phyloP scores from a whole-genome alignment of 495 filamentous ascomycete species.

The Rhizodiscina lignyota region DNA sequence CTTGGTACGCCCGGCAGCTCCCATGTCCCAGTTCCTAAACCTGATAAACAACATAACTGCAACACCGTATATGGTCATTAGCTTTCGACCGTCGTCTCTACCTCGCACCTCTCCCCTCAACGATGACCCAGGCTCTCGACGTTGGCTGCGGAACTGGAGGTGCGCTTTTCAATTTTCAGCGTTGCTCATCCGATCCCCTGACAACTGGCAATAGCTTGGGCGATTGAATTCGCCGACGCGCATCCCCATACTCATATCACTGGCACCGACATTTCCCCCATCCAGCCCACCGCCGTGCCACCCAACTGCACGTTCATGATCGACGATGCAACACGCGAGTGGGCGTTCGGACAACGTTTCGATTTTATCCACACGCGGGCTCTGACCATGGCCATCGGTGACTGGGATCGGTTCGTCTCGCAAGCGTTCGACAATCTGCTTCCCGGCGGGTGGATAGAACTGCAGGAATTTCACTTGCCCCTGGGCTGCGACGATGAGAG shows the following conservation, averaged over 20 bases:
- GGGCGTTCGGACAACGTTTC: conserved; percentile 13
- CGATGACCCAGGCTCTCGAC: conserved; percentile 9
- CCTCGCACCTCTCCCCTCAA: conserved; percentile 7
- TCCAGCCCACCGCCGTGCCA: conserved; percentile 16
- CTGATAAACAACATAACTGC: background rate
- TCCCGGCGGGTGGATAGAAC: conserved; percentile 18
- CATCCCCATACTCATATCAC: conserved; percentile 9
- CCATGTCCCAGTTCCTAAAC: background rate
- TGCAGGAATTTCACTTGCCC: conserved; percentile 12
- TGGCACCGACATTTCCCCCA: conserved; percentile 17
- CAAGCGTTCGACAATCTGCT: conserved; percentile 7
- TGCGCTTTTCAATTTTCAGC: background rate
- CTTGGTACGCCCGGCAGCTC: conserved; percentile 7
- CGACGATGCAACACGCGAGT: conserved; percentile 15
- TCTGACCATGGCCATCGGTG: conserved; percentile 7
- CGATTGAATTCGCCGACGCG: conserved; percentile 9
- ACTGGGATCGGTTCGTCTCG: conserved; percentile 11
- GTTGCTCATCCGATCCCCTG: background rate
- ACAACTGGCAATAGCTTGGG: conserved; percentile 2
- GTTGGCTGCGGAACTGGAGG: conserved; percentile 11
- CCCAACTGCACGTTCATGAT: conserved; percentile 18
- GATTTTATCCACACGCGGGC: conserved; percentile 18
- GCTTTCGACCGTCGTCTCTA: conserved; percentile 7
- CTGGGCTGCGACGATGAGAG: conserved; percentile 13
- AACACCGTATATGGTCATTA: conserved; percentile 1